Percentiles rank a stretch among this genome's conserved stretches.
These are phyloP conservation scores for Exidia glandulosa DNA, from an alignment of 768 basidiomycete species.

Conservation along the genomic window DNA sequence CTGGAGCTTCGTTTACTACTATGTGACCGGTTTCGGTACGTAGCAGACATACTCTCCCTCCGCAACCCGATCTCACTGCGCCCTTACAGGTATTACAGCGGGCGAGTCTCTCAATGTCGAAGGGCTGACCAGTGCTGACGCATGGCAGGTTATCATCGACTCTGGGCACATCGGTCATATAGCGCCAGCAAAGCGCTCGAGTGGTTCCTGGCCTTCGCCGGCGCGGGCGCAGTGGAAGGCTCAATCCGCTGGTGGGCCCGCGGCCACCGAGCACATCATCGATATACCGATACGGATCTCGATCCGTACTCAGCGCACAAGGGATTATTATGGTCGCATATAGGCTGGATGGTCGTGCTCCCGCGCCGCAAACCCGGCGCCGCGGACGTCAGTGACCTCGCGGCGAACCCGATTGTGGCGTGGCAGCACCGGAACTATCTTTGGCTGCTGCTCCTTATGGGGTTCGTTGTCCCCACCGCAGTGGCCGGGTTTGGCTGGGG, in stretches of 20 bases:
- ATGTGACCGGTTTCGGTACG: constrained; percentile 76
- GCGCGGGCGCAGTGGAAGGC: constrained; percentile 76
- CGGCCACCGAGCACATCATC: constrained; percentile 73
- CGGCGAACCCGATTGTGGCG: constrained; percentile 48
- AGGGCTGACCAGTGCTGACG: not conserved
- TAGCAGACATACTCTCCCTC: constrained; percentile 1
- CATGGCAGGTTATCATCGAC: constrained; percentile 66
- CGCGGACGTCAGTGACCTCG: constrained; percentile 62
- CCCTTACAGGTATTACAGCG: constrained; percentile 37
- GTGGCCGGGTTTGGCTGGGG: constrained; percentile 63
- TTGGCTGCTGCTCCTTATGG: constrained; percentile 48
- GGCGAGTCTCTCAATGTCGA: constrained; percentile 13
- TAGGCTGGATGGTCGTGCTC: constrained; percentile 80
- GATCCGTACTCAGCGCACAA: constrained; percentile 78
- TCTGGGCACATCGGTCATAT: constrained; percentile 81
- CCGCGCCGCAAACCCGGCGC: constrained; percentile 59
- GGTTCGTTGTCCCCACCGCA: constrained; percentile 54
- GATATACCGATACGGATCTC: constrained; percentile 76
- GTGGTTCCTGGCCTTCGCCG: constrained; percentile 57
- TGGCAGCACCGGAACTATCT: constrained; percentile 60
- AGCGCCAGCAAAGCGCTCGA: constrained; percentile 62
- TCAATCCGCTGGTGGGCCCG: constrained; percentile 84
- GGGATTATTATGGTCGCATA: constrained; percentile 68
- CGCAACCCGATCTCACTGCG: not conserved
- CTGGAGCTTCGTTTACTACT: constrained; percentile 63